phyloP scores from a whole-genome alignment of 2,329 filamentous ascomycete genomes.

The Aspergillus sp. region DNA sequence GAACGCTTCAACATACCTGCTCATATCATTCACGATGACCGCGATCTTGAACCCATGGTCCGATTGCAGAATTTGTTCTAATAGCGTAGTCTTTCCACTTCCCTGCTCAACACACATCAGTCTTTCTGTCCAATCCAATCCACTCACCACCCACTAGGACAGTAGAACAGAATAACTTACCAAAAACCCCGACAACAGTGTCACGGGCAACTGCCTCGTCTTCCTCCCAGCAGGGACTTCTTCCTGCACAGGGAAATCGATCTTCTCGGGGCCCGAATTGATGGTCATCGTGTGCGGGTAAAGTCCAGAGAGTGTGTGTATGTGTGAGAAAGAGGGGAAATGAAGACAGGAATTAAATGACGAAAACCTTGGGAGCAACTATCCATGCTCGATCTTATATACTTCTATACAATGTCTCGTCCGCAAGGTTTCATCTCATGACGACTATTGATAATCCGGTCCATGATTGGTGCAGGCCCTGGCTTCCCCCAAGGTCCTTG shows the following conservation, averaged over 20 bases:
- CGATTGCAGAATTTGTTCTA: constrained; percentile 66
- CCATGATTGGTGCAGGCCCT: constrained; percentile 4
- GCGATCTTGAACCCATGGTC: constrained; percentile 68
- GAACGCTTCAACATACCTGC: constrained; percentile 43
- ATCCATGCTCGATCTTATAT: background rate
- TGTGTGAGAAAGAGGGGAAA: too few relatives aligned
- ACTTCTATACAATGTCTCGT: background rate
- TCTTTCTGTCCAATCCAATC: background rate
- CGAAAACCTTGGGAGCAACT: background rate
- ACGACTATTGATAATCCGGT: constrained; percentile 4
- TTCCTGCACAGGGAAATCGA: background rate
- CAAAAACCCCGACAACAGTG: constrained; percentile 61
- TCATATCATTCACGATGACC: constrained; percentile 73
- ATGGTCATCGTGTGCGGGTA: constrained; percentile 12
- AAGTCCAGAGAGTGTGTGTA: background rate
- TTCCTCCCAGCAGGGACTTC: constrained; percentile 4
- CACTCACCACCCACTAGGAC: background rate
- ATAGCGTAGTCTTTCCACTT: constrained; percentile 69
- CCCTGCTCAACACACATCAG: constrained; percentile 45
- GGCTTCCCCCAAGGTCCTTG: constrained; percentile 6
- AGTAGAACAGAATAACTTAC: constrained; percentile 29
- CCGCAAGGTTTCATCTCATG: background rate
- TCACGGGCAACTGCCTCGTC: constrained; percentile 52
- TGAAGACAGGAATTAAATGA: background rate
- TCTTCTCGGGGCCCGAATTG: constrained; percentile 14